These are phyloP conservation scores for Ganoderma resinaceum DNA, from an alignment of 1,284 basidiomycete genomes.

Conservation along the genomic window DNA sequence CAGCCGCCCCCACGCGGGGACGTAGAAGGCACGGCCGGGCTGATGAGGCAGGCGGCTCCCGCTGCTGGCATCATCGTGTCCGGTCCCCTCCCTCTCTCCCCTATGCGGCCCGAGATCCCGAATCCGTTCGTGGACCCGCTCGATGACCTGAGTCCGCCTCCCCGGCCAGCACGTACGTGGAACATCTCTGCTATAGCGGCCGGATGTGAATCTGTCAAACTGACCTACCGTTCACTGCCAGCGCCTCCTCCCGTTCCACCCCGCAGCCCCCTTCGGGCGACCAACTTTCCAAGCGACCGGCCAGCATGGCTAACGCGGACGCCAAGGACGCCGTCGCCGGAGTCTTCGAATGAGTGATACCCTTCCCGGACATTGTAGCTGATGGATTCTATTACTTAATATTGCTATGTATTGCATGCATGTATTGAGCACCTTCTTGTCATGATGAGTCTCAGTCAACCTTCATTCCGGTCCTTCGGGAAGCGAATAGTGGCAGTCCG, in stretches of 20 bases:
- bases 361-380: not conserved
- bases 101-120: constrained; percentile 19
- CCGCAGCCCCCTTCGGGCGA: constrained; percentile 27
- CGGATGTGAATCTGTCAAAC: not conserved
- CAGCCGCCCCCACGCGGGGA: constrained; percentile 21
- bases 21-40: constrained; percentile 21
- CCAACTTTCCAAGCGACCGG: constrained; percentile 13
- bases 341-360: constrained; percentile 2
- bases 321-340: constrained; percentile 24
- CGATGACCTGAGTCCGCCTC: constrained; percentile 13
- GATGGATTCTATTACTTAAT: not conserved
- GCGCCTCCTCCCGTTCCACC: constrained; percentile 30
- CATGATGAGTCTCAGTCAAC: not conserved
- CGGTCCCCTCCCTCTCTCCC: constrained; percentile 20
- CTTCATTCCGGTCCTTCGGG: not conserved
- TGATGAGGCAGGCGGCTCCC: constrained; percentile 26
- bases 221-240: not conserved
- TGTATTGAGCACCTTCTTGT: constrained; percentile 5
- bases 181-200: not conserved
- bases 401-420: not conserved
- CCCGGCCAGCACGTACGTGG: not conserved
- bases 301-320: constrained; percentile 27
- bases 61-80: constrained; percentile 16
- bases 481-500: not conserved
- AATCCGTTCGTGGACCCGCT: constrained; percentile 34